These are phyloP conservation scores for Cercospora sp. DNA, from an alignment of 2,329 filamentous ascomycete genomes.

Conservation along the genomic window DNA sequence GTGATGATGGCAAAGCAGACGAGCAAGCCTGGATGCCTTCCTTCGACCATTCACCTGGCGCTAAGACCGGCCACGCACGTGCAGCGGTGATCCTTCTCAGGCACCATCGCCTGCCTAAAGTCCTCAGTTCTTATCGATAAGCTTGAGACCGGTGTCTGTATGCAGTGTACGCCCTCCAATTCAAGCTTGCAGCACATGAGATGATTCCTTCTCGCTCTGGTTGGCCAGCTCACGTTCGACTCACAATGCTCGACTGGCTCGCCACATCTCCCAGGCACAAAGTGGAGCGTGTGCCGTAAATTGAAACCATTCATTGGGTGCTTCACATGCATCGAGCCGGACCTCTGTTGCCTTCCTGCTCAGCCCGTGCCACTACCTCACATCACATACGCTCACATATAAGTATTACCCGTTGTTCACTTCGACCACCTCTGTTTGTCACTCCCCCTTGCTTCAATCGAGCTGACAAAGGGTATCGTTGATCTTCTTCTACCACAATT, in stretches of 20 bases:
- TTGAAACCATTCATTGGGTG: neutral
- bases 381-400: neutral
- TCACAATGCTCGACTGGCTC: neutral
- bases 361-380: constrained; percentile 3
- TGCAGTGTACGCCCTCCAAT: neutral
- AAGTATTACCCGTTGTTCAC: neutral
- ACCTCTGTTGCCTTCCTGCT: neutral
- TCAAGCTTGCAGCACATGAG: neutral
- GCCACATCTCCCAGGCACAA: constrained; percentile 3
- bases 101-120: constrained; percentile 12
- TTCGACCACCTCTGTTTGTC: neutral
- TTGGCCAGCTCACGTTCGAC: neutral
- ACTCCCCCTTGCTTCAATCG: neutral
- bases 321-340: neutral
- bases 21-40: neutral
- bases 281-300: neutral
- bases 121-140: constrained; percentile 4
- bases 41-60: neutral
- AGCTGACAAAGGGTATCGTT: neutral
- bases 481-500: neutral
- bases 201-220: neutral
- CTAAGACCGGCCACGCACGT: neutral
- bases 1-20: neutral
- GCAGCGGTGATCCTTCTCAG: constrained; percentile 7
- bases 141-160: neutral